Evolutionary conservation across 768 basidiomycete genomes (phyloP), one percentile per base, ranked within the genome.

Genomic region (Pulveroboletus sp.): DNA sequence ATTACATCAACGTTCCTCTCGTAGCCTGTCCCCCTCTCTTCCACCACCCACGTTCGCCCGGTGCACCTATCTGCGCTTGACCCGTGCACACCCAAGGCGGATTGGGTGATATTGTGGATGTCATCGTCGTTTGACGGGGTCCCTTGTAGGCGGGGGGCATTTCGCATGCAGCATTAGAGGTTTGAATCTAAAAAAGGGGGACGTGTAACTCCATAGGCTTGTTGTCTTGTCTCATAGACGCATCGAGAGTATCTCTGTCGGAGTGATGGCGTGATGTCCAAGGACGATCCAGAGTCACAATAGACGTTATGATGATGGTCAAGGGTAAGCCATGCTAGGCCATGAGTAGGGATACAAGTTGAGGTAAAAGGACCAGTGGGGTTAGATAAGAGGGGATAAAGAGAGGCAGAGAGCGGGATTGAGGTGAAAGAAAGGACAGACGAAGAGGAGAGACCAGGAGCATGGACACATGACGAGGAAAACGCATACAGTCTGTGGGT

Each of bases 1-100:
- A 54, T 57, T 63, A 64, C 55, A 65, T 24, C 8, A 47, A 15
- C 31, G 17, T 46, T 43, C 50, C 27, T 51, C 39, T 21, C 32
- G 28, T 18, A 17, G 18, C 11, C 6, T 17, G 31, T 14, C 35
- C n/a, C 42, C 26, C 32, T 21, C 35, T 46, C 47, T 38, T 39
- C 41, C 32, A 28, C 32, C 26, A 40, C 40, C 32, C 6, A 37
- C 41, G 37, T 26, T 3, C 36, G 4, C 43, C 46, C 14, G 27
- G 43, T 26, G 39, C 49, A 50, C 57, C 43, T 43, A 49, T 50
- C 44, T 31, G 45, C 14, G 30, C n/a, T 47, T 45, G 41, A 35
- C 43, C 46, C 13, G 15, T 18, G 6, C 39, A 18, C n/a, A 45
- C 37, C 15, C 38, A 47, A 39, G 21, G 35, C 21, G 18, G 32